Conservation (phyloP, 305 asterid genomes). For the Solanum hybrid region DNA sequence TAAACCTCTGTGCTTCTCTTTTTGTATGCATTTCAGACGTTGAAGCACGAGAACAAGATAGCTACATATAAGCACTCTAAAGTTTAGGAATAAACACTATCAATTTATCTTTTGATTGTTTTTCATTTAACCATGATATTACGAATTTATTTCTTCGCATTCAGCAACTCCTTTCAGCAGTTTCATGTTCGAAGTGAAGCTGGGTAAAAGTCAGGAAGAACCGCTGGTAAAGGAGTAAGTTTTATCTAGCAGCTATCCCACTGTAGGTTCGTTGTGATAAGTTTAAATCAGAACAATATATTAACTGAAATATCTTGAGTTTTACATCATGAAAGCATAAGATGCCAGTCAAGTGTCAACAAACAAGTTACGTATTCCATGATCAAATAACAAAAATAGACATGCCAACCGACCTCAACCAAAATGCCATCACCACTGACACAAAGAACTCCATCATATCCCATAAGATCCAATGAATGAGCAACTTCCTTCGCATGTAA, state of each 20-base stretch:
- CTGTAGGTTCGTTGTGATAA: not conserved
- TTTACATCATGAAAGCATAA: not conserved
- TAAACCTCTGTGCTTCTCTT: not conserved
- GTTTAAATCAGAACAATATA: not conserved
- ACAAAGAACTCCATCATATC: constrained; percentile 79
- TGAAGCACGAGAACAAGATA: not conserved
- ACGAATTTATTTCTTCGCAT: not conserved
- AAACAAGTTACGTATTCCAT: not conserved
- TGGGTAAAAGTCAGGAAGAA: not conserved
- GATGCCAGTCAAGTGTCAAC: not conserved
- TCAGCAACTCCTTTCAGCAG: not conserved
- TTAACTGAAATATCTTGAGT: not conserved
- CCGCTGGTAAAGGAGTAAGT: not conserved
- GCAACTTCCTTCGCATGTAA: constrained; percentile 80
- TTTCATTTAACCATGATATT: not conserved
- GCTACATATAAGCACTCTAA: not conserved
- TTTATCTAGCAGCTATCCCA: not conserved
- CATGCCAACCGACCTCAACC: constrained; percentile 65
- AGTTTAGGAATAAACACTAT: not conserved
- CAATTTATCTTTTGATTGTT: not conserved
- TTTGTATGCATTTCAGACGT: not conserved
- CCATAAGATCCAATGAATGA: constrained; percentile 50
- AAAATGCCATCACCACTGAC: constrained; percentile 91
- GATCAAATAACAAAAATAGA: not conserved
- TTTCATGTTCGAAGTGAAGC: not conserved